phyloP scores from a whole-genome alignment of 1,139 yeast genomes.

The Suhomyces taliae region DNA sequence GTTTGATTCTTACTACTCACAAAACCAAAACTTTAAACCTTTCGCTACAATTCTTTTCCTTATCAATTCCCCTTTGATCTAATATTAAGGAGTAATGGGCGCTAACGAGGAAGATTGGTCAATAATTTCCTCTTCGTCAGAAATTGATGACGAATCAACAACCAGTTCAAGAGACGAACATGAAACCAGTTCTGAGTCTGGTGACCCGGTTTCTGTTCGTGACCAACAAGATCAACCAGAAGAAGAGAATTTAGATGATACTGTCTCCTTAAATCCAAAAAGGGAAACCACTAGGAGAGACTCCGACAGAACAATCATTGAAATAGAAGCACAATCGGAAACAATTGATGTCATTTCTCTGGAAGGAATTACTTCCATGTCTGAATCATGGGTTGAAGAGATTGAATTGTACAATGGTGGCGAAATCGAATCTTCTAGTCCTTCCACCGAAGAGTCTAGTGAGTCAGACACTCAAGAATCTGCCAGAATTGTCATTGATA shows the following conservation, averaged over 20 bases:
- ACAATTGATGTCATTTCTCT: too few species aligned
- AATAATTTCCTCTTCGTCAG: conserved; percentile 46
- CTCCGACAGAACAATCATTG: conserved; percentile 1
- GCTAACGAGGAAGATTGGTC: conserved; percentile 43
- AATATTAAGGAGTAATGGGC: conserved; percentile 2
- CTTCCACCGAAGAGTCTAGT: too few species aligned
- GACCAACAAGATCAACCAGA: background rate
- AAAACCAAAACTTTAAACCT: background rate
- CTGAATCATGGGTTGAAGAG: background rate
- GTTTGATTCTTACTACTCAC: too few species aligned
- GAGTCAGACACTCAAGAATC: background rate
- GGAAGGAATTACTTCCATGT: background rate
- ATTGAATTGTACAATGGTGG: background rate
- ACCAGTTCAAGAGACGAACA: conserved; percentile 14
- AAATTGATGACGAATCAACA: conserved; percentile 37
- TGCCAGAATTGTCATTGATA: background rate
- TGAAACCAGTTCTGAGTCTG: background rate
- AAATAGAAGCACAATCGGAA: too few species aligned
- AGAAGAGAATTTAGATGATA: conserved; percentile 6
- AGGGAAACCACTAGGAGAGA: conserved; percentile 2
- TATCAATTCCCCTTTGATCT: background rate
- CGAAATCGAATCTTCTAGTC: too few species aligned
- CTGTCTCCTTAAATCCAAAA: conserved; percentile 3
- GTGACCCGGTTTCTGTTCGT: background rate
- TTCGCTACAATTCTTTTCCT: background rate